These are phyloP conservation scores for Decorospora gaudefroyi DNA, from an alignment of 2,329 filamentous ascomycete species.

Conservation along the genomic window DNA sequence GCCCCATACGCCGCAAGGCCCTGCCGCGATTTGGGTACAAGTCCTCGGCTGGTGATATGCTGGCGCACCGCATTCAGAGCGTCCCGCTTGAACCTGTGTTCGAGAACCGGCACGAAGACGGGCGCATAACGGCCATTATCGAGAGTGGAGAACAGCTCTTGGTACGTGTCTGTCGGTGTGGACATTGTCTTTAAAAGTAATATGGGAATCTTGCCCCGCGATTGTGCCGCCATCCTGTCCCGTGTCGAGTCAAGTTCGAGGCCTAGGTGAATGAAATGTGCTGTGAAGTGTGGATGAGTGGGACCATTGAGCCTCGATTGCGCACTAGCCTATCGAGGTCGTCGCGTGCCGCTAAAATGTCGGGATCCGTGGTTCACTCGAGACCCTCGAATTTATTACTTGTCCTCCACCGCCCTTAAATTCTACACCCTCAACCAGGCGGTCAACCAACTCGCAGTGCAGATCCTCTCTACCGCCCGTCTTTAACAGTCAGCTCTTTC, in stretches of 20 bases:
- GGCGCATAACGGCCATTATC: slow-evolving; percentile 61
- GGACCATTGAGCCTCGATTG: too few species aligned
- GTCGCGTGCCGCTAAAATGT: slow-evolving; percentile 20
- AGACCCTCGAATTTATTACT: slow-evolving; percentile 33
- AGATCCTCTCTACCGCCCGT: slow-evolving; percentile 15
- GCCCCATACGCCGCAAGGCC: slow-evolving; percentile 64
- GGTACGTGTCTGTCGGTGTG: slow-evolving; percentile 70
- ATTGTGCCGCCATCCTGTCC: slow-evolving; percentile 31
- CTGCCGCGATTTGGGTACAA: slow-evolving; percentile 32
- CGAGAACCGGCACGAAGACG: slow-evolving; percentile 74
- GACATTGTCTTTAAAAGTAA: slow-evolving; percentile 80
- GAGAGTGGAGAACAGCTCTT: slow-evolving; percentile 64
- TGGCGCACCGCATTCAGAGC: slow-evolving; percentile 60
- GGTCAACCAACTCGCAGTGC: slow-evolving; percentile 10
- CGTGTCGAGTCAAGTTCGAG: slow-evolving; percentile 15
- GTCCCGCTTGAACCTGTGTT: slow-evolving; percentile 67
- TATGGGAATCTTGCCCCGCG: slow-evolving; percentile 55
- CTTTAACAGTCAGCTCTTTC: slow-evolving; percentile 20
- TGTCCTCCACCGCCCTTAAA: slow-evolving; percentile 18
- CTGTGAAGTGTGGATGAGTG: slow-evolving; percentile 7
- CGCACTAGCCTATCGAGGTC: slow-evolving; percentile 14
- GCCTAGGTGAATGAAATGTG: slow-evolving; percentile 6
- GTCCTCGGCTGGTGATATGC: slow-evolving; percentile 55
- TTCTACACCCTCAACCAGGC: slow-evolving; percentile 6
- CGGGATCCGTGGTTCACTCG: slow-evolving; percentile 27